Conservation (phyloP, 306 rosid genomes). For the Corylus avellana region DNA sequence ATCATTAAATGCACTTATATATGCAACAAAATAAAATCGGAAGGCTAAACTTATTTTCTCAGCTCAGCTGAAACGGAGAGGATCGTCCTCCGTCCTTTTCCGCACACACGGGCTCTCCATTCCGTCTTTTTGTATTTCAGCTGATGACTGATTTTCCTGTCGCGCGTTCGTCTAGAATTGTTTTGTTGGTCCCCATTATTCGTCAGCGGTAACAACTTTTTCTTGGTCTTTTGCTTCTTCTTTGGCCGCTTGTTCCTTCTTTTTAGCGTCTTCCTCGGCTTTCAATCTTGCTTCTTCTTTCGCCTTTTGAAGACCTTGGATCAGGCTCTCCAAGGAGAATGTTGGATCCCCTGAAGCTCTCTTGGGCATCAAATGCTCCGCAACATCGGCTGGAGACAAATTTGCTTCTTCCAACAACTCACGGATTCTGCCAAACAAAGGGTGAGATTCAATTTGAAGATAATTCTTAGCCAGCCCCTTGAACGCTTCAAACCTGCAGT, state of each 20-base stretch:
- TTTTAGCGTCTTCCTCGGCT: slow-evolving; percentile 30
- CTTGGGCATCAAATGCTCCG: slow-evolving; percentile 85
- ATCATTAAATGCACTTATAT: no score
- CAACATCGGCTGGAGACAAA: slow-evolving; percentile 82
- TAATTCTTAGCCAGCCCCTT: slow-evolving; percentile 65
- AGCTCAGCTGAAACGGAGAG: no score
- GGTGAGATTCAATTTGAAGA: slow-evolving; percentile 47
- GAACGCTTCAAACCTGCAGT: slow-evolving; percentile 68
- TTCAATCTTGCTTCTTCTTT: slow-evolving; percentile 39
- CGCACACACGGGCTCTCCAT: no score
- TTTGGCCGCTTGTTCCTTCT: neutral
- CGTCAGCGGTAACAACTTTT: neutral
- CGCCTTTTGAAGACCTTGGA: slow-evolving; percentile 53
- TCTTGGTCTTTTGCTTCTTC: slow-evolving; percentile 19
- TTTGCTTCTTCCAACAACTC: slow-evolving; percentile 36
- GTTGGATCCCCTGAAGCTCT: slow-evolving; percentile 32
- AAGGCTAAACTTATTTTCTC: no score
- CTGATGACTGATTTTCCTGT: no score
- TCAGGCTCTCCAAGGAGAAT: slow-evolving; percentile 35
- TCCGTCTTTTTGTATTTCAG: no score
- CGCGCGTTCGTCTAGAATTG: neutral
- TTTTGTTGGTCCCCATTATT: neutral
- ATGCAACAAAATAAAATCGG: no score
- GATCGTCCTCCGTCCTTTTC: no score
- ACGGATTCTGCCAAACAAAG: slow-evolving; percentile 35